Evolutionary conservation across 2,329 filamentous ascomycete species (phyloP).

Genomic region (Orbilia ellipsospora): DNA sequence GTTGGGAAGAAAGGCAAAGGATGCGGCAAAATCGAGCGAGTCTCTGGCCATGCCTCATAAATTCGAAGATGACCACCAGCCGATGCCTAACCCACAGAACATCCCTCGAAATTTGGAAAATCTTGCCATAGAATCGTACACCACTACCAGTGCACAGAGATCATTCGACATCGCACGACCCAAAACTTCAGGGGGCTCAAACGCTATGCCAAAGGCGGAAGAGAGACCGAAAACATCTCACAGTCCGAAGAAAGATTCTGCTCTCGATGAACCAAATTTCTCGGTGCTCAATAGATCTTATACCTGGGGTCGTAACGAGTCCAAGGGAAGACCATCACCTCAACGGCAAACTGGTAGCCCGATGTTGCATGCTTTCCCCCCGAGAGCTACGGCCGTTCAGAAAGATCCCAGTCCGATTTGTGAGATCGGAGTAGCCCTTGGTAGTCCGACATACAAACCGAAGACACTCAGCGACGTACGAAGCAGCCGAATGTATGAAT

Average conservation of each 20-base stretch:
- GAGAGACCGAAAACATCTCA: constrained; percentile 52
- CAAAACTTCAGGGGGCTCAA: constrained; percentile 24
- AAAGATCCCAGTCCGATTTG: constrained; percentile 16
- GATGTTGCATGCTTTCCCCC: constrained; percentile 48
- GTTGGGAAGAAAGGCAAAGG: constrained; percentile 36
- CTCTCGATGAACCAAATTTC: constrained; percentile 45
- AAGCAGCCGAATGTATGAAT: constrained; percentile 41
- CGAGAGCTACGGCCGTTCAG: constrained; percentile 38
- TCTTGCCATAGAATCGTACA: constrained; percentile 25
- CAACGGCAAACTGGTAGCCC: constrained; percentile 34
- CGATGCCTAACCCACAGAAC: constrained; percentile 30
- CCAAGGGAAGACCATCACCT: constrained; percentile 15
- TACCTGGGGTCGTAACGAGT: constrained; percentile 45
- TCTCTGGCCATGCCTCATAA: constrained; percentile 25
- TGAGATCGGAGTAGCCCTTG: constrained; percentile 77
- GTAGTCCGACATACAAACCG: constrained; percentile 70
- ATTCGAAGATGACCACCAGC: constrained; percentile 31
- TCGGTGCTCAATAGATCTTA: constrained; percentile 46
- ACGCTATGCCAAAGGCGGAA: constrained; percentile 7
- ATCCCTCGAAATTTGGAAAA: constrained; percentile 29
- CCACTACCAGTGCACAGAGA: constrained; percentile 14
- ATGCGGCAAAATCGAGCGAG: constrained; percentile 39
- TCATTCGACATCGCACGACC: constrained; percentile 45
- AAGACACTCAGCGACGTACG: constrained; percentile 39
- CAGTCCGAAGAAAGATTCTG: constrained; percentile 35